Base-by-base conservation (phyloP, 1,139 yeast genomes). In the Pichia sorboxylosa region DNA sequence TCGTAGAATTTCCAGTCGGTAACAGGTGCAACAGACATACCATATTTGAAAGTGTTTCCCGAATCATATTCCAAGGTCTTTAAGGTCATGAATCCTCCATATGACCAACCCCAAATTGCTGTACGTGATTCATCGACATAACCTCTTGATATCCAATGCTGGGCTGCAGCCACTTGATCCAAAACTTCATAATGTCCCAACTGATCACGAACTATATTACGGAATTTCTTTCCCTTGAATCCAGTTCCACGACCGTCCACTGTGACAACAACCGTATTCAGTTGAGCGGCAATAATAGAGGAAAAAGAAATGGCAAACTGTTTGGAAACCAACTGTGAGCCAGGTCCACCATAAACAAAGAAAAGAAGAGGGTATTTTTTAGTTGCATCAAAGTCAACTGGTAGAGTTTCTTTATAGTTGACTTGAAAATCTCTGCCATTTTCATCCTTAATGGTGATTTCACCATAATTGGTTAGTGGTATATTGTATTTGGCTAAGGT, bases 221-320 rank as follows among this genome's bases (percentile, higher is more conserved):
- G 70, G 53, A 68, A 80, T 9, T 64, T 47, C 35, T 63, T 61
- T 2, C 74, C 74, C 47, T 73, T 78, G 54, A 59, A 77, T 0
- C 90, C 92, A 3, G 92, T 80, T 28, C 92, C 92, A 51, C 92
- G 67, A 1, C 90, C 90, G 54, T 80, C 92, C 3, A 80, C 83
- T 1, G 85, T 77, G 1, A 80, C 84, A 10, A 80, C 87, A 26
- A 80, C 64, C 2, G 84, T 79, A 47, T 74, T 63, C 35, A 79
- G 57, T 48, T 77, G 79, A 0, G 87, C 66, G 0, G 87, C 76
- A 22, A 76, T 68, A 10, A 76, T 73, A 11, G 76, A 67, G 37
- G 79, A 70, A 51, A 79, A 78, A n/a, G 55, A 44, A 3, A 72
- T 64, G 1, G 66, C 51, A 48, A 71, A 78, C 6, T 58, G 48